Conservation (phyloP, 83 land plant genomes). For the Isoetes engelmannii region DNA sequence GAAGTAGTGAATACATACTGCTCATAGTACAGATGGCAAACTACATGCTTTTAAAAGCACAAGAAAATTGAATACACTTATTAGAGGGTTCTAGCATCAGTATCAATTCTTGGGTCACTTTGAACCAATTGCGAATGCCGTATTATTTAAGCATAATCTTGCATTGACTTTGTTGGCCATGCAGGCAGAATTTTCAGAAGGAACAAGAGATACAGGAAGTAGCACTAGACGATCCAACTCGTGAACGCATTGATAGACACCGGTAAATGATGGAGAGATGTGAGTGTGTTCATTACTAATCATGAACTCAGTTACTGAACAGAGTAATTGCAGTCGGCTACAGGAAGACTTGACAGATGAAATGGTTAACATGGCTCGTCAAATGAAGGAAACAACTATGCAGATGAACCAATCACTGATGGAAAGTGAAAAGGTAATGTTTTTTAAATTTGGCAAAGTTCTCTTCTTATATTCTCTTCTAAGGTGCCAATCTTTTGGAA, state of each 20-base stretch:
- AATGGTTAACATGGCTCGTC: slow-evolving; percentile 77
- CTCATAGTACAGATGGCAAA: no score
- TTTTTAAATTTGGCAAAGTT: background rate
- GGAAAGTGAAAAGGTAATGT: slow-evolving; percentile 56
- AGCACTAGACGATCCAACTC: no score
- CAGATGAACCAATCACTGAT: slow-evolving; percentile 61
- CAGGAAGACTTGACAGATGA: slow-evolving; percentile 94
- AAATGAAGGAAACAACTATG: slow-evolving; percentile 73
- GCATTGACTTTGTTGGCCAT: no score
- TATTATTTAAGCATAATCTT: no score
- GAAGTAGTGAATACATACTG: no score
- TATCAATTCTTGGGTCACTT: no score
- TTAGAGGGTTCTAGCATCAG: no score
- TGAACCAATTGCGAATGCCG: no score
- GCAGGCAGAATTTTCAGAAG: background rate
- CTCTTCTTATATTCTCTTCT: background rate
- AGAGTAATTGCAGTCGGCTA: slow-evolving; percentile 53
- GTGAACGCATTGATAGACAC: slow-evolving; percentile 2
- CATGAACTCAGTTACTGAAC: background rate
- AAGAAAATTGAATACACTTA: no score
- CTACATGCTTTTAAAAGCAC: no score
- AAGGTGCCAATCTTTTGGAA: background rate
- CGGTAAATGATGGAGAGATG: slow-evolving; percentile 7
- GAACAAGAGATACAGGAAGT: background rate
- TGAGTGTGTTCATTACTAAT: background rate